Evolutionary conservation across 805 yeast genomes (phyloP), one percentile per base, ranked within the genome.

Genomic region (Candida coleopterorum): DNA sequence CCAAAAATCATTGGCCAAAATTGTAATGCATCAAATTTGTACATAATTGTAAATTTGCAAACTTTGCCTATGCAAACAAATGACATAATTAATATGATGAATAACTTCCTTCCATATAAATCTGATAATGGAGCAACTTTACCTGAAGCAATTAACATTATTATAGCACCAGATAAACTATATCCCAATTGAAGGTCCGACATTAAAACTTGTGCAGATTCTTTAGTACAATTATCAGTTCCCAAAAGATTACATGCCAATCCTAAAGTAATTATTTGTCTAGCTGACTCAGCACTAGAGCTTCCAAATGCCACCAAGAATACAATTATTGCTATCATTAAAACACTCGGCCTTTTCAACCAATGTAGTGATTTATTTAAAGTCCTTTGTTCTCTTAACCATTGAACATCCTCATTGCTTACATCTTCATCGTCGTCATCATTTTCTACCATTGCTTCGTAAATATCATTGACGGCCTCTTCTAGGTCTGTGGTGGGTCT

Each of bases 311-410:
- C 62, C 38, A 60, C 55, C 4, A 73, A 29, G 25, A 76, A 65
- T 2, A 71, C 29, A 1, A 68, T 53, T 2, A 62, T 25, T 18
- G 78, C 65, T 9, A 81, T 50, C 58, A 75, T 62, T n/a, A 58
- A 45, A 7, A 77, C 56, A 3, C 81, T 70, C 0, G 89, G 89
- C 29, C 81, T 61, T 20, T 61, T 62, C 37, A 70, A 56, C 83
- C 85, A 80, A 14, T 65, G 64, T 20, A 74, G 37, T 3, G 60
- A 40, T 41, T 59, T 52, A 49, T 75, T 75, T 25, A 60, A 54
- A 3, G 47, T 18, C 29, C 79, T 60, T 35, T 72, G 73, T 42
- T 77, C 80, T 11, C 72, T 48, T 11, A 75, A 50, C 71, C 79
- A 70, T 6, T 70, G 52, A 6, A 64, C 61, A 38, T 73, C 78